phyloP scores from a whole-genome alignment of 495 filamentous ascomycete genomes.

The Xylaria nigripes region DNA sequence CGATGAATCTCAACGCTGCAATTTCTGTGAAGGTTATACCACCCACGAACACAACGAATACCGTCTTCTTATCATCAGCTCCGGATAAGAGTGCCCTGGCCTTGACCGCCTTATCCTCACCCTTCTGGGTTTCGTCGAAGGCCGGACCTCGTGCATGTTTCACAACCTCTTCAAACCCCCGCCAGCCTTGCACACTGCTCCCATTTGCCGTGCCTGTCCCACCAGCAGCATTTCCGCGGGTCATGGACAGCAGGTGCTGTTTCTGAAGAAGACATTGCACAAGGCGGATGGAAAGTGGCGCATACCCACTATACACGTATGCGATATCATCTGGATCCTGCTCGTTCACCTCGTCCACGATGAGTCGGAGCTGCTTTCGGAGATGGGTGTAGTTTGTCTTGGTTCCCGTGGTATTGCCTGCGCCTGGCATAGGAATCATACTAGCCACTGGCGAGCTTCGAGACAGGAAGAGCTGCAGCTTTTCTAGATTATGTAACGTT shows the following conservation, averaged over 20 bases:
- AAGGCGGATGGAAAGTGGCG: slow-evolving; percentile 83
- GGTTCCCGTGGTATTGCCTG: slow-evolving; percentile 44
- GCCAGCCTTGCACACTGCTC: slow-evolving; percentile 70
- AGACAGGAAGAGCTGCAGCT: slow-evolving; percentile 72
- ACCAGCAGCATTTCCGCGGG: slow-evolving; percentile 45
- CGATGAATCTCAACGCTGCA: slow-evolving; percentile 86
- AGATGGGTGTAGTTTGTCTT: slow-evolving; percentile 90
- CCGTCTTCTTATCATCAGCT: slow-evolving; percentile 65
- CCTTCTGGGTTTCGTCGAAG: slow-evolving; percentile 87
- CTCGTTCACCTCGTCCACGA: slow-evolving; percentile 95
- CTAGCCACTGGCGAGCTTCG: slow-evolving; percentile 59
- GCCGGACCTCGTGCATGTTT: slow-evolving; percentile 78
- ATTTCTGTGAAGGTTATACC: slow-evolving; percentile 95
- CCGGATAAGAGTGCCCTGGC: slow-evolving; percentile 77
- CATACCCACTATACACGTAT: slow-evolving; percentile 96
- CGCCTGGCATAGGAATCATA: slow-evolving; percentile 58
- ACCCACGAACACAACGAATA: slow-evolving; percentile 90
- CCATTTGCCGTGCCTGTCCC: slow-evolving; percentile 38
- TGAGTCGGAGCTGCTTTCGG: slow-evolving; percentile 75
- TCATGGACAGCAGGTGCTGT: slow-evolving; percentile 63
- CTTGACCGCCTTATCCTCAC: slow-evolving; percentile 85
- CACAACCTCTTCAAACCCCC: slow-evolving; percentile 81
- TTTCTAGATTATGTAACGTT: slow-evolving; percentile 83
- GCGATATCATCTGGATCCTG: slow-evolving; percentile 93
- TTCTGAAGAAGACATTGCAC: slow-evolving; percentile 96